phyloP scores from a whole-genome alignment of 768 basidiomycete species.

The Saitozyma podzolica region DNA sequence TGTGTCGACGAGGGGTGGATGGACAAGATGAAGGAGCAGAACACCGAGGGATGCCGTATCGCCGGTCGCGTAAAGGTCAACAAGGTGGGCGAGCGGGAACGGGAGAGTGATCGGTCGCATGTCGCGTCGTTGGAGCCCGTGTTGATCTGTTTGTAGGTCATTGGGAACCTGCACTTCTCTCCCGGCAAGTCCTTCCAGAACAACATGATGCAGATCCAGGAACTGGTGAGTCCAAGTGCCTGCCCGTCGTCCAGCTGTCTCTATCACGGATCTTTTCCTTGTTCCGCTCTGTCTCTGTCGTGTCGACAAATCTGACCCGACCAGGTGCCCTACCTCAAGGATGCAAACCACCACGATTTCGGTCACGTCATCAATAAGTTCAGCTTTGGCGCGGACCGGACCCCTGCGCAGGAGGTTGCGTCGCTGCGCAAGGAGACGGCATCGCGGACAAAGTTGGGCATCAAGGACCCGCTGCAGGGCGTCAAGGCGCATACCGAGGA shows the following conservation, averaged over 20 bases:
- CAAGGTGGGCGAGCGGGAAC: slow-evolving; percentile 62
- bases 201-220: slow-evolving; percentile 62
- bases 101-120: background rate
- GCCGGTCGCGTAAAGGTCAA: slow-evolving; percentile 89
- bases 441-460: slow-evolving; percentile 63
- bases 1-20: slow-evolving; percentile 93
- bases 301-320: background rate
- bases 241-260: too few relatives aligned
- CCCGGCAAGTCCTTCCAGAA: slow-evolving; percentile 95
- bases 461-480: slow-evolving; percentile 73
- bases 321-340: slow-evolving; percentile 89
- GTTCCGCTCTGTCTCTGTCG: background rate
- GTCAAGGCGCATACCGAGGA: slow-evolving; percentile 56
- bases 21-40: slow-evolving; percentile 86
- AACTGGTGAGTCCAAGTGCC: slow-evolving; percentile 29
- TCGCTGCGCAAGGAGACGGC: slow-evolving; percentile 51
- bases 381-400: slow-evolving; percentile 74
- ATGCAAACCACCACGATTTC: slow-evolving; percentile 88
- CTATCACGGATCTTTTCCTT: background rate
- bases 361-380: slow-evolving; percentile 81
- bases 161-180: slow-evolving; percentile 91
- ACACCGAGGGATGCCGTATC: slow-evolving; percentile 91
- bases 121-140: background rate
- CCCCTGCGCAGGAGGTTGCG: slow-evolving; percentile 43
- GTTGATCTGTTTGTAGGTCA: slow-evolving; percentile 40